Evolutionary conservation across 2,329 filamentous ascomycete species (phyloP).

Genomic region (Pestalotiopsis sp.): DNA sequence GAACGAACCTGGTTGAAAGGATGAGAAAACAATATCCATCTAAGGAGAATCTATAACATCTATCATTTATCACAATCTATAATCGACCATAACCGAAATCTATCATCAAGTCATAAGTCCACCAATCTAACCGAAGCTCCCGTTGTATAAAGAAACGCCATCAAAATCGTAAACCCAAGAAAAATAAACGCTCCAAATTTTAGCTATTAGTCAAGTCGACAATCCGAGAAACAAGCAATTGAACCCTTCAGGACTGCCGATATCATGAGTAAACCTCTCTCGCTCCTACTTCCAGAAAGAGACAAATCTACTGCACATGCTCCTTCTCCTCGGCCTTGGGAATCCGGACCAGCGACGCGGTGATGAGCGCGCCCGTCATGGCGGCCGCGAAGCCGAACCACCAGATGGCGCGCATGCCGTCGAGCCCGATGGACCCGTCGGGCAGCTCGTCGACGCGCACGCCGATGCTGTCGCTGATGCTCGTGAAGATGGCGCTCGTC

Average conservation of each 20-base stretch:
- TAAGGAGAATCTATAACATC: neutral
- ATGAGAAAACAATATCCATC: too few species aligned
- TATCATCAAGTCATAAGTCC: neutral
- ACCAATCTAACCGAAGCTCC: neutral
- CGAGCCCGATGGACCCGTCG: slow-evolving; percentile 23
- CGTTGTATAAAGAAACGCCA: neutral
- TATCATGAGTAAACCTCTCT: neutral
- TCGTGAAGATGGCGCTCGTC: slow-evolving; percentile 43
- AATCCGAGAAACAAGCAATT: neutral
- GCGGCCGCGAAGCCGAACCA: slow-evolving; percentile 27
- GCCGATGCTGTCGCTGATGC: slow-evolving; percentile 35
- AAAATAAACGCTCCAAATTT: neutral
- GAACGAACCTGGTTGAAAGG: too few species aligned
- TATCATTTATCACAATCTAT: neutral
- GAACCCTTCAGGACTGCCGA: neutral
- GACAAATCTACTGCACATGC: slow-evolving; percentile 20
- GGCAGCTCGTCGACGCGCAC: slow-evolving; percentile 24
- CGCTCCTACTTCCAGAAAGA: neutral
- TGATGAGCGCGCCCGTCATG: slow-evolving; percentile 23
- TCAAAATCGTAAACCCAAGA: neutral
- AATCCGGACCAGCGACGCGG: slow-evolving; percentile 22
- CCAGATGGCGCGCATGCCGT: slow-evolving; percentile 26
- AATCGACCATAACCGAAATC: neutral
- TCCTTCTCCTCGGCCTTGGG: slow-evolving; percentile 28
- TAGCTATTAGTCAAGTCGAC: neutral